Conservation (phyloP, 768 basidiomycete genomes). For the Cyclocybe cylindracea region DNA sequence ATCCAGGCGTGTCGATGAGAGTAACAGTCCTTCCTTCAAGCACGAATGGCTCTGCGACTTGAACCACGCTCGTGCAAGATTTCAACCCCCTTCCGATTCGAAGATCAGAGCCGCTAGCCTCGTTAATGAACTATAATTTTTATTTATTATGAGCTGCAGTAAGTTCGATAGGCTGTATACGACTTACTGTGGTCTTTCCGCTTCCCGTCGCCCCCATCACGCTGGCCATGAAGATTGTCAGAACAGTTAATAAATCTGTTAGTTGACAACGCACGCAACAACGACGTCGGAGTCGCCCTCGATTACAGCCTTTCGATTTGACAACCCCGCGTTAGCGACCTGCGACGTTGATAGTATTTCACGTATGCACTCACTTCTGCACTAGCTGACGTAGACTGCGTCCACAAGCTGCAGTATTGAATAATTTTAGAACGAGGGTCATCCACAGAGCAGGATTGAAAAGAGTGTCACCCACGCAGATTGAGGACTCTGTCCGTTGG, state of each 20-base stretch:
- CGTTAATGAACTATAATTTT: conserved; percentile 48
- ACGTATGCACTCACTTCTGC: no score
- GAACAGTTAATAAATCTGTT: no score
- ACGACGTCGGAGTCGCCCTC: neutral
- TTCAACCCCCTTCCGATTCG: conserved; percentile 43
- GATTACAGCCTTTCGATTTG: no score
- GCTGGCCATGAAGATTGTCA: conserved; percentile 10
- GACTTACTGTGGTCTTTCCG: conserved; percentile 35
- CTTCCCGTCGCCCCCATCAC: conserved; percentile 39
- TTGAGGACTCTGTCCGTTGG: no score
- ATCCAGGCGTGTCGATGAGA: conserved; percentile 61
- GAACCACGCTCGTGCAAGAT: conserved; percentile 51
- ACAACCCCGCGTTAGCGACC: no score
- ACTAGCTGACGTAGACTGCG: no score
- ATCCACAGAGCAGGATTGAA: no score
- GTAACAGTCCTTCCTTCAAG: conserved; percentile 41
- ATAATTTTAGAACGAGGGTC: no score
- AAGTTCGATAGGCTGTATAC: neutral
- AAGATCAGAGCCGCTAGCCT: conserved; percentile 45
- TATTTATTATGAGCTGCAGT: neutral
- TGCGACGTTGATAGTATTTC: no score
- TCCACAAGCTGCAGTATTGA: no score
- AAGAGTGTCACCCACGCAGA: no score
- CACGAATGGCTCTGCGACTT: conserved; percentile 39
- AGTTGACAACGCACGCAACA: neutral